Conservation (phyloP, 225 moss, liverwort and hornwort species). For the Marchantia paleacea region DNA sequence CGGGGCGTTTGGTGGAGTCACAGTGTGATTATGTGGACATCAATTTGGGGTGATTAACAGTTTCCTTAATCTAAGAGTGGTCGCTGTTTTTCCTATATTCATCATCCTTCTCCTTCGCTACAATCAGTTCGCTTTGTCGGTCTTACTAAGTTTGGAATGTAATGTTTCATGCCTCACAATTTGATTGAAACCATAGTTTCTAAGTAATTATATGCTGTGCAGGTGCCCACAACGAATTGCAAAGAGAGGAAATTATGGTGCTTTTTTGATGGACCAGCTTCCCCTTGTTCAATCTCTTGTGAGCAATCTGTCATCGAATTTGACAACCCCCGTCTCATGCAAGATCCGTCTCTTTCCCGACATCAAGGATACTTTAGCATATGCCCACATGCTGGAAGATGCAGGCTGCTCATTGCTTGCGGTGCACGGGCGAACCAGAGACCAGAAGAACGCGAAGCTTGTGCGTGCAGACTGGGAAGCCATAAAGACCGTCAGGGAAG, state of each 20-base stretch:
- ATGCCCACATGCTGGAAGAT: constrained; percentile 88
- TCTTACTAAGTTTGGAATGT: no score
- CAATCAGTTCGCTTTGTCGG: no score
- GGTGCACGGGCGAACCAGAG: constrained; percentile 91
- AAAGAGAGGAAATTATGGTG: constrained; percentile 94
- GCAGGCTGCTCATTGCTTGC: constrained; percentile 90
- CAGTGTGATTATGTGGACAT: constrained; percentile 93
- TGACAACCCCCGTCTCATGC: constrained; percentile 83
- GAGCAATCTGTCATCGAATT: constrained; percentile 58
- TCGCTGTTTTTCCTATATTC: background rate
- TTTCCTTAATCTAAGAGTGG: background rate
- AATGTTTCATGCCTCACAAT: no score
- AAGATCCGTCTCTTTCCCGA: constrained; percentile 94
- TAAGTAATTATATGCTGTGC: background rate
- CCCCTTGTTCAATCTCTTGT: constrained; percentile 77
- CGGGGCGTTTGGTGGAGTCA: constrained; percentile 73
- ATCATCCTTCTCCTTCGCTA: no score
- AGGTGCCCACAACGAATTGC: constrained; percentile 99
- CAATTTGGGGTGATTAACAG: constrained; percentile 71
- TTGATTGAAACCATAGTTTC: no score
- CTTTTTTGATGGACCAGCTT: constrained; percentile 94
- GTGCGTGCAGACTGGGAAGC: constrained; percentile 90
- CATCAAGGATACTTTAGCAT: constrained; percentile 72
- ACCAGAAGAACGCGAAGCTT: constrained; percentile 80
- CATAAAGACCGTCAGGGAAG: constrained; percentile 72